Percentiles rank a stretch among this genome's conserved stretches.
These are phyloP conservation scores for Harringtonia lauricola DNA, from an alignment of 2,329 filamentous ascomycete genomes.

Conservation along the genomic window DNA sequence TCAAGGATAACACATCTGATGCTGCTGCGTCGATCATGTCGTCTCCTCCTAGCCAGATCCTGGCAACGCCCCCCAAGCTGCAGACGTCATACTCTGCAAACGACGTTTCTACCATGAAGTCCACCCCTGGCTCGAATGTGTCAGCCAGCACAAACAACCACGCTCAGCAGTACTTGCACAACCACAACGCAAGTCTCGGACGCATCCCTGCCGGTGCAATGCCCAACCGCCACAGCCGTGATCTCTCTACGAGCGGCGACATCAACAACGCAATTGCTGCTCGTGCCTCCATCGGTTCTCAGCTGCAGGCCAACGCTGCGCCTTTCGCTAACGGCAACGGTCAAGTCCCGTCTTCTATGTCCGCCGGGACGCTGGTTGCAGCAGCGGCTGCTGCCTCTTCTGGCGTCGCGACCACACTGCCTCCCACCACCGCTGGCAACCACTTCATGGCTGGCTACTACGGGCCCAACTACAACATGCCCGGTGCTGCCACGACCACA, in stretches of 20 bases:
- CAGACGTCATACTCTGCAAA: conserved; percentile 85
- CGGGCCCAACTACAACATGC: conserved; percentile 12
- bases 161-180: conserved; percentile 54
- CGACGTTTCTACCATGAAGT: conserved; percentile 80
- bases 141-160: conserved; percentile 43
- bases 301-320: conserved; percentile 67
- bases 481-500: background rate
- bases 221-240: conserved; percentile 60
- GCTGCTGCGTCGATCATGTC: conserved; percentile 28
- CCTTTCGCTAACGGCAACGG: conserved; percentile 46
- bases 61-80: conserved; percentile 60
- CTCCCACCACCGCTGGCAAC: conserved; percentile 13
- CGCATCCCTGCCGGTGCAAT: conserved; percentile 61
- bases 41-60: conserved; percentile 36
- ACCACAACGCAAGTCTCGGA: conserved; percentile 74
- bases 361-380: conserved; percentile 11
- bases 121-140: conserved; percentile 37
- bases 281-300: conserved; percentile 52
- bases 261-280: conserved; percentile 20
- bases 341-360: conserved; percentile 13
- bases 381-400: conserved; percentile 16
- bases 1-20: conserved; percentile 33
- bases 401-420: conserved; percentile 6
- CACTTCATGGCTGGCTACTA: conserved; percentile 19
- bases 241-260: conserved; percentile 45